These are phyloP conservation scores for Yamadazyma sp. DNA, from an alignment of 1,139 yeast genomes.

Conservation along the genomic window DNA sequence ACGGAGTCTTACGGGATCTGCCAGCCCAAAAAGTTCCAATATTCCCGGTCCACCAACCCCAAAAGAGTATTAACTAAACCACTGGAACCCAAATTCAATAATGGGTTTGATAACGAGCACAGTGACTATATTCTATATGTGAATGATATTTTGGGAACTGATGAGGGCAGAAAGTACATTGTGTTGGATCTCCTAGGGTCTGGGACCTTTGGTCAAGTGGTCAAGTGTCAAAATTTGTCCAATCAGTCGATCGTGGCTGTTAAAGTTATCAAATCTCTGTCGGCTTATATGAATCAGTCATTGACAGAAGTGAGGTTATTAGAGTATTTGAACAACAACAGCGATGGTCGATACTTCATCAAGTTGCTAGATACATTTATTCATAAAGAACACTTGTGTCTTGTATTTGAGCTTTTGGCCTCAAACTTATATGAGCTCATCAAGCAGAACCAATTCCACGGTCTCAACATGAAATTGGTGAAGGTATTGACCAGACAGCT, in stretches of 20 bases:
- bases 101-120: slow-evolving; percentile 86
- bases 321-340: slow-evolving; percentile 74
- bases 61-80: slow-evolving; percentile 92
- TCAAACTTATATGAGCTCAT: slow-evolving; percentile 87
- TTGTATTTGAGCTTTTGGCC: slow-evolving; percentile 87
- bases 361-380: slow-evolving; percentile 83
- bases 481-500: slow-evolving; percentile 77
- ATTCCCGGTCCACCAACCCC: slow-evolving; percentile 84
- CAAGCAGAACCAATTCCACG: slow-evolving; percentile 92
- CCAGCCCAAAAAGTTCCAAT: slow-evolving; percentile 78
- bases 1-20: slow-evolving; percentile 83
- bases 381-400: slow-evolving; percentile 89
- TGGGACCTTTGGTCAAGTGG: slow-evolving; percentile 98
- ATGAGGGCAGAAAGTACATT: slow-evolving; percentile 82
- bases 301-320: slow-evolving; percentile 85
- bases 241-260: slow-evolving; percentile 93
- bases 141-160: slow-evolving; percentile 87
- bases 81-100: slow-evolving; percentile 74
- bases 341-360: slow-evolving; percentile 74
- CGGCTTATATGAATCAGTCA: slow-evolving; percentile 90
- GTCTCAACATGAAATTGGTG: slow-evolving; percentile 78
- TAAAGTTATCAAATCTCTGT: slow-evolving; percentile 88
- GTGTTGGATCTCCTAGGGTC: slow-evolving; percentile 91
- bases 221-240: slow-evolving; percentile 87
- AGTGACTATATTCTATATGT: slow-evolving; percentile 92